Percentiles rank a stretch among this genome's conserved stretches.
phyloP scores from a whole-genome alignment of 345 rosid genomes.

The Gossypium stocksii region DNA sequence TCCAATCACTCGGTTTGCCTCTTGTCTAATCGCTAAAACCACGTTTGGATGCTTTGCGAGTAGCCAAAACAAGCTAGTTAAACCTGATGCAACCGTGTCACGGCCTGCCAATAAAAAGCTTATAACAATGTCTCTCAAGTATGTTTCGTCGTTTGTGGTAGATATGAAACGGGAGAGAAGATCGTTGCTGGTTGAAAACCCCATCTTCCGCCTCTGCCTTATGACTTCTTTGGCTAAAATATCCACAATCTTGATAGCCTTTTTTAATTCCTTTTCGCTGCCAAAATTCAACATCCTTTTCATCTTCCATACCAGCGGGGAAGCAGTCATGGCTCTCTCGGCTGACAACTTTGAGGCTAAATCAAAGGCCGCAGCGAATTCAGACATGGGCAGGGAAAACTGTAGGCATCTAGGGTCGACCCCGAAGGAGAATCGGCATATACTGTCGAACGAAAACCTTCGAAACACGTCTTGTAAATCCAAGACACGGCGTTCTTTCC shows the following conservation, averaged over 20 bases:
- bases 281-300: slow-evolving; percentile 60
- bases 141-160: slow-evolving; percentile 35
- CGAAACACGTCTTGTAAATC: slow-evolving; percentile 61
- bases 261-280: slow-evolving; percentile 48
- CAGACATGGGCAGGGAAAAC: slow-evolving; percentile 43
- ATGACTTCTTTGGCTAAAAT: slow-evolving; percentile 50
- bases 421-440: slow-evolving; percentile 60
- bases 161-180: slow-evolving; percentile 65
- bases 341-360: slow-evolving; percentile 60
- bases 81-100: slow-evolving; percentile 52
- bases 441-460: slow-evolving; percentile 62
- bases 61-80: slow-evolving; percentile 49
- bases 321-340: slow-evolving; percentile 52
- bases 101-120: slow-evolving; percentile 64
- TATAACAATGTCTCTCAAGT: slow-evolving; percentile 57
- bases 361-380: slow-evolving; percentile 57
- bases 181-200: slow-evolving; percentile 35
- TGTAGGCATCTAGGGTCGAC: slow-evolving; percentile 62
- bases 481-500: slow-evolving; percentile 6
- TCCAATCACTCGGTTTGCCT: slow-evolving; percentile 37
- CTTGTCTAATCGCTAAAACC: slow-evolving; percentile 21
- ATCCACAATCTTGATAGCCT: slow-evolving; percentile 41
- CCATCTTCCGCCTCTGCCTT: slow-evolving; percentile 35
- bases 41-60: slow-evolving; percentile 39
- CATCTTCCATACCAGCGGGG: slow-evolving; percentile 53